phyloP scores from a whole-genome alignment of 2,329 filamentous ascomycete genomes.

The Bipolaris zeicola region DNA sequence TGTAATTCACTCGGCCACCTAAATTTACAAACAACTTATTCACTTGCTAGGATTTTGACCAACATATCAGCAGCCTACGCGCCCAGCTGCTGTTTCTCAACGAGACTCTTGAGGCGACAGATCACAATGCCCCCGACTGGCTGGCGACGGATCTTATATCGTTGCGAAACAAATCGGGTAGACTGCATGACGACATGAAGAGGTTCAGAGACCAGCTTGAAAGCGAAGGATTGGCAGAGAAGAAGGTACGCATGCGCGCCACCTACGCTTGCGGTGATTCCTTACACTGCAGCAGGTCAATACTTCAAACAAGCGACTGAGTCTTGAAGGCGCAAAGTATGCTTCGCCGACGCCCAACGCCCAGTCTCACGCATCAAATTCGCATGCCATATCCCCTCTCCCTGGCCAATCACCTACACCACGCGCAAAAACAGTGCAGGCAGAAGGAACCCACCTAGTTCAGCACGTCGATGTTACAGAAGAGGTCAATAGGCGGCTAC shows the following conservation, averaged over 20 bases:
- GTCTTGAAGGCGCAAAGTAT: constrained; percentile 31
- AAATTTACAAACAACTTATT: constrained; percentile 16
- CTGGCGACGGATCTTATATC: constrained; percentile 43
- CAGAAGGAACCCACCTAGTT: constrained; percentile 27
- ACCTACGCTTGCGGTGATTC: background rate
- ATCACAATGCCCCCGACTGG: constrained; percentile 45
- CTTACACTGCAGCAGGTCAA: constrained; percentile 21
- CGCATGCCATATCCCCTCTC: constrained; percentile 22
- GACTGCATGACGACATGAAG: constrained; percentile 44
- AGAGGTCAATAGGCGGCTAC: constrained; percentile 40
- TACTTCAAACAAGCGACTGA: constrained; percentile 37
- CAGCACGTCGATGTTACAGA: constrained; percentile 42
- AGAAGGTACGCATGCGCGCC: constrained; percentile 23
- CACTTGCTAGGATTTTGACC: constrained; percentile 38
- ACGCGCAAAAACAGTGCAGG: constrained; percentile 18
- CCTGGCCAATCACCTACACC: constrained; percentile 22
- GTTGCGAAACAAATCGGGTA: constrained; percentile 40
- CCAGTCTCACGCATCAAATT: constrained; percentile 14
- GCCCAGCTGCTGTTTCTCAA: constrained; percentile 39
- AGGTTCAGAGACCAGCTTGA: constrained; percentile 38
- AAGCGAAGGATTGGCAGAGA: constrained; percentile 31
- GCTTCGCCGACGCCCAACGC: constrained; percentile 4
- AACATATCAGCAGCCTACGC: constrained; percentile 39
- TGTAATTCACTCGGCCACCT: constrained; percentile 22
- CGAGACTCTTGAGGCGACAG: constrained; percentile 40